Evolutionary conservation across 2,329 filamentous ascomycete genomes (phyloP).

Genomic region (Fusarium poae): DNA sequence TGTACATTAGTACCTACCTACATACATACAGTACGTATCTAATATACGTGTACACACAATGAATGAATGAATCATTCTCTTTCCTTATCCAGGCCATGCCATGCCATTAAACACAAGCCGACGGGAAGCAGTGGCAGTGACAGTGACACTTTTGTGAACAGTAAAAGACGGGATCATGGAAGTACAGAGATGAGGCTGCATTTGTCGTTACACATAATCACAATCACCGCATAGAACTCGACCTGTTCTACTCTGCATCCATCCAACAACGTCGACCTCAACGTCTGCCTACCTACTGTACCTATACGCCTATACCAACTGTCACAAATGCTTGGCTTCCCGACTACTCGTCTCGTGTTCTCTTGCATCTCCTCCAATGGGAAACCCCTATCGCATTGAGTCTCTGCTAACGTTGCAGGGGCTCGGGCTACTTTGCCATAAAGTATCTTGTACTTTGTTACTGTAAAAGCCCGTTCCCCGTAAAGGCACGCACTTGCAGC

Average conservation of each 20-base stretch:
- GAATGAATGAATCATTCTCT: not conserved
- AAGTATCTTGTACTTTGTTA: conserved; percentile 30
- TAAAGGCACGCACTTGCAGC: conserved; percentile 18
- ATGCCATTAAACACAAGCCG: not conserved
- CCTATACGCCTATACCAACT: not conserved
- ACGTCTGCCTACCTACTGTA: not conserved
- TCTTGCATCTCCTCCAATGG: conserved; percentile 16
- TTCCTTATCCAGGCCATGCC: not conserved
- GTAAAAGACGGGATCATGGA: not conserved
- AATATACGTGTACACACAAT: not conserved
- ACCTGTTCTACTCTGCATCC: not conserved
- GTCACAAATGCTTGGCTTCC: conserved; percentile 10
- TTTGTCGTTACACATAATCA: conserved; percentile 1
- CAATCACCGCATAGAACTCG: not conserved
- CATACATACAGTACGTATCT: not conserved
- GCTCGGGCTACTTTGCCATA: conserved; percentile 22
- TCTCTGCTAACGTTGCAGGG: conserved; percentile 17
- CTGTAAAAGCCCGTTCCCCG: conserved; percentile 11
- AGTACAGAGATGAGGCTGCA: conserved; percentile 9
- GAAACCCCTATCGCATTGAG: not conserved
- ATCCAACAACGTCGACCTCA: not conserved
- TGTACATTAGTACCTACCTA: no score
- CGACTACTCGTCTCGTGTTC: conserved; percentile 1
- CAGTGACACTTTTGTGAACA: not conserved
- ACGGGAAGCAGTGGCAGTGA: not conserved